Evolutionary conservation across 768 basidiomycete genomes (phyloP).

Genomic region (Phlebiopsis flavidoalba): DNA sequence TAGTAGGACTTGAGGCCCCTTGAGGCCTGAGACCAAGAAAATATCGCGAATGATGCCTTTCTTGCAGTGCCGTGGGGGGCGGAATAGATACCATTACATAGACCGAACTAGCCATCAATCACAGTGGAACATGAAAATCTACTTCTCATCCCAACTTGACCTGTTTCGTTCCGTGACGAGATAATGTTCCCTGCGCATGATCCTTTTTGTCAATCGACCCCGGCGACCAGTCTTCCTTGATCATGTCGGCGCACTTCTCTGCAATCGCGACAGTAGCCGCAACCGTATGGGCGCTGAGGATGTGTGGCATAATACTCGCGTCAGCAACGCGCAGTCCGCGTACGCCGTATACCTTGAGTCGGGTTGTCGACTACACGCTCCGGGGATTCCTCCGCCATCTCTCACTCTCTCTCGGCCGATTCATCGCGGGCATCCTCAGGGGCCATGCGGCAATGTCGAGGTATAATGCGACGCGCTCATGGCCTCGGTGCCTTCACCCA

Average conservation of each 20-base stretch:
- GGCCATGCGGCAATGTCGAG: constrained; percentile 36
- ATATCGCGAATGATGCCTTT: too few relatives aligned
- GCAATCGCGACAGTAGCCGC: constrained; percentile 31
- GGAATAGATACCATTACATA: too few relatives aligned
- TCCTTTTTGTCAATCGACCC: too few relatives aligned
- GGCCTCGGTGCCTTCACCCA: constrained; percentile 6
- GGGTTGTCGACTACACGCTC: constrained; percentile 40
- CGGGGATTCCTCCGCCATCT: not conserved
- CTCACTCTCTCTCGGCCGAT: not conserved
- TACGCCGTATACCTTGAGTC: constrained; percentile 39
- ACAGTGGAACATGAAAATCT: too few relatives aligned
- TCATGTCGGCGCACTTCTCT: constrained; percentile 33
- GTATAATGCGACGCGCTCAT: constrained; percentile 17
- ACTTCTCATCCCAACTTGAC: too few relatives aligned
- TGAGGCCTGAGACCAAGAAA: too few relatives aligned
- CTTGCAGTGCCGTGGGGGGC: too few relatives aligned
- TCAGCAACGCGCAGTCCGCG: constrained; percentile 32
- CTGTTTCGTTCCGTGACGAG: too few relatives aligned
- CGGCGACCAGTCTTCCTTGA: not conserved
- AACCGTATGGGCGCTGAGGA: constrained; percentile 28
- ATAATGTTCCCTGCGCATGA: too few relatives aligned
- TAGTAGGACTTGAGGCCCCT: too few relatives aligned
- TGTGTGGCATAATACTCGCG: constrained; percentile 21
- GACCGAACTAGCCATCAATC: too few relatives aligned
- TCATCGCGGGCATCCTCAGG: not conserved